Evolutionary conservation across 225 moss, liverwort and hornwort genomes (phyloP).

Genomic region (Takakia lepidozioides): DNA sequence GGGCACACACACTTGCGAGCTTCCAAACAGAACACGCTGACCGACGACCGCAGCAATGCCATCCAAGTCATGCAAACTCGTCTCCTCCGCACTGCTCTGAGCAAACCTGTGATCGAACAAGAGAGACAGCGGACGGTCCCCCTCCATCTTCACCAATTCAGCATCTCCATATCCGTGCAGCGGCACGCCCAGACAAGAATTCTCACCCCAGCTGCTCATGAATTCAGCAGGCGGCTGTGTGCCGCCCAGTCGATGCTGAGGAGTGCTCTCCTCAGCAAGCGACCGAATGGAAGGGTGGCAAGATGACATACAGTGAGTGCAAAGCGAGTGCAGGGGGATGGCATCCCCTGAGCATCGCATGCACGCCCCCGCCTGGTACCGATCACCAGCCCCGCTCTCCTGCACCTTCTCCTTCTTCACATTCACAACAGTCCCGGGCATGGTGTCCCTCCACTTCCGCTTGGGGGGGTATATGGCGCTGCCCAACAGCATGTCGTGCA

Average conservation of each 20-base stretch:
- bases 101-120: slow-evolving; percentile 2
- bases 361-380: slow-evolving; percentile 14
- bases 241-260: slow-evolving; percentile 7
- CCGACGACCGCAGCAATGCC: slow-evolving; percentile 58
- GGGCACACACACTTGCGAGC: slow-evolving; percentile 3
- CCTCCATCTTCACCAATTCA: too few species aligned
- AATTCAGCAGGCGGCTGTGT: slow-evolving; percentile 2
- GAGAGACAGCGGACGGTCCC: slow-evolving; percentile 14
- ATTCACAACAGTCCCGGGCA: slow-evolving; percentile 5
- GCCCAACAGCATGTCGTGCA: slow-evolving; percentile 28
- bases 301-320: slow-evolving; percentile 21
- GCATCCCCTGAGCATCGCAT: slow-evolving; percentile 25
- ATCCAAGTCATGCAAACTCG: slow-evolving; percentile 20
- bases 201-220: too few species aligned
- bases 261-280: slow-evolving; percentile 12
- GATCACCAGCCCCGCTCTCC: slow-evolving; percentile 11
- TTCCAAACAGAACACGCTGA: slow-evolving; percentile 38
- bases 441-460: slow-evolving; percentile 20
- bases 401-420: slow-evolving; percentile 36
- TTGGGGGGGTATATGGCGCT: slow-evolving; percentile 14
- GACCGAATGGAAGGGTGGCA: slow-evolving; percentile 8
- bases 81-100: slow-evolving; percentile 9
- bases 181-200: too few species aligned
- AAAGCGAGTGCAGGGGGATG: slow-evolving; percentile 18
- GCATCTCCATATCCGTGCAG: too few species aligned